These are phyloP conservation scores for Torulaspora gathmanii DNA, from an alignment of 805 yeast genomes.

Conservation along the genomic window DNA sequence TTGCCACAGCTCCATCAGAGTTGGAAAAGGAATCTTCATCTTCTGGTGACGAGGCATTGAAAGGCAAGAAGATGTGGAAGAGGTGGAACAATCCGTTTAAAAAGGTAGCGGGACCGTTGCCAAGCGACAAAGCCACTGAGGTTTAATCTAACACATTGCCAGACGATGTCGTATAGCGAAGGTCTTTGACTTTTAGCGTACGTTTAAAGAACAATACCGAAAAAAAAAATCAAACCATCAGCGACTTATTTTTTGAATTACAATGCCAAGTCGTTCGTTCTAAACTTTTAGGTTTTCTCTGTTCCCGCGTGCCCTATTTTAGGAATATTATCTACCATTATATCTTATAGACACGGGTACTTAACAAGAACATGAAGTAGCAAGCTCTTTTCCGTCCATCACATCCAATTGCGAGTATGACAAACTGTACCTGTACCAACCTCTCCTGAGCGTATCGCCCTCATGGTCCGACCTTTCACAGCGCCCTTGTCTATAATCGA, in stretches of 20 bases:
- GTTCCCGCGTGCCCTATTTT: too few relatives aligned
- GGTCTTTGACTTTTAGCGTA: background rate
- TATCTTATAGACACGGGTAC: background rate
- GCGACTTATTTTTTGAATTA: too few relatives aligned
- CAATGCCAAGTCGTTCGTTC: background rate
- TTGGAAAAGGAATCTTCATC: background rate
- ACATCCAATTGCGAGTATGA: slow-evolving; percentile 10
- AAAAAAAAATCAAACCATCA: too few relatives aligned
- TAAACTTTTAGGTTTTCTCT: background rate
- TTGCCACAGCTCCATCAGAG: slow-evolving; percentile 2
- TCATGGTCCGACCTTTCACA: background rate
- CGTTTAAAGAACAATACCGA: background rate
- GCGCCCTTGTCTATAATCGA: background rate
- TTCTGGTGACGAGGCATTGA: background rate
- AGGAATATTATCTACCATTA: too few relatives aligned
- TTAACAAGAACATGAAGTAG: slow-evolving; percentile 7
- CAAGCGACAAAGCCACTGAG: background rate
- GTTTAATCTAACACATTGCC: background rate
- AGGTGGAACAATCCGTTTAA: background rate
- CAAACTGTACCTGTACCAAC: background rate
- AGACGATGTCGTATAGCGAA: background rate
- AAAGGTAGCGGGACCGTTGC: background rate
- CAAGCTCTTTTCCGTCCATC: slow-evolving; percentile 10
- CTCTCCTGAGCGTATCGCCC: slow-evolving; percentile 1
- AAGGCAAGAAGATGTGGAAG: background rate